phyloP scores from a whole-genome alignment of 768 basidiomycete species.

The Kondoa subrosea region DNA sequence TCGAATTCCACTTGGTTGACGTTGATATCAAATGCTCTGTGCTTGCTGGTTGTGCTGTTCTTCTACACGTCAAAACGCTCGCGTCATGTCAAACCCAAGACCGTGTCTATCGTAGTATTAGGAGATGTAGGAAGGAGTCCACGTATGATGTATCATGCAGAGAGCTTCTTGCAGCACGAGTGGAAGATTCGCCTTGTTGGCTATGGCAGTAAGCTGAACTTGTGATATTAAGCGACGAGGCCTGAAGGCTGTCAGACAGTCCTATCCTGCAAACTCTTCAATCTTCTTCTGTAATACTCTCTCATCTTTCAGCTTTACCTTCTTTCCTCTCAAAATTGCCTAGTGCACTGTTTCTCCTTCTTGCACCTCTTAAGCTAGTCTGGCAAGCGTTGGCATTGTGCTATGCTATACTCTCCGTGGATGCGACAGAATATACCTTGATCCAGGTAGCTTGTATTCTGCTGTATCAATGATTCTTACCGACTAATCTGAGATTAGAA shows the following conservation, averaged over 20 bases:
- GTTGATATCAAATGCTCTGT: neutral
- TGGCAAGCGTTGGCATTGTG: slow-evolving; percentile 53
- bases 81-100: slow-evolving; percentile 23
- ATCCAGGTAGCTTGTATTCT: slow-evolving; percentile 52
- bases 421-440: slow-evolving; percentile 61
- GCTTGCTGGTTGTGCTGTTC: neutral
- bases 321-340: slow-evolving; percentile 42
- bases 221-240: slow-evolving; percentile 3
- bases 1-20: neutral
- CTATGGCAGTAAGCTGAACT: slow-evolving; percentile 47
- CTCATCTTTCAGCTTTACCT: slow-evolving; percentile 53
- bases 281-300: slow-evolving; percentile 39
- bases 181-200: slow-evolving; percentile 70
- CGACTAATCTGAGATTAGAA: slow-evolving; percentile 43
- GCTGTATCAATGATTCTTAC: neutral
- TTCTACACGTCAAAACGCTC: neutral
- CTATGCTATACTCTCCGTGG: slow-evolving; percentile 43
- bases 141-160: slow-evolving; percentile 96
- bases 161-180: slow-evolving; percentile 65
- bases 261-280: slow-evolving; percentile 51
- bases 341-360: slow-evolving; percentile 42
- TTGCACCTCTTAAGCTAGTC: slow-evolving; percentile 61
- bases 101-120: slow-evolving; percentile 76
- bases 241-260: too few species aligned
- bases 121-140: slow-evolving; percentile 93